Percentiles rank a stretch among this genome's conserved stretches.
These are phyloP conservation scores for Boletus nobilissimus DNA, from an alignment of 1,284 basidiomycete genomes.

Conservation along the genomic window DNA sequence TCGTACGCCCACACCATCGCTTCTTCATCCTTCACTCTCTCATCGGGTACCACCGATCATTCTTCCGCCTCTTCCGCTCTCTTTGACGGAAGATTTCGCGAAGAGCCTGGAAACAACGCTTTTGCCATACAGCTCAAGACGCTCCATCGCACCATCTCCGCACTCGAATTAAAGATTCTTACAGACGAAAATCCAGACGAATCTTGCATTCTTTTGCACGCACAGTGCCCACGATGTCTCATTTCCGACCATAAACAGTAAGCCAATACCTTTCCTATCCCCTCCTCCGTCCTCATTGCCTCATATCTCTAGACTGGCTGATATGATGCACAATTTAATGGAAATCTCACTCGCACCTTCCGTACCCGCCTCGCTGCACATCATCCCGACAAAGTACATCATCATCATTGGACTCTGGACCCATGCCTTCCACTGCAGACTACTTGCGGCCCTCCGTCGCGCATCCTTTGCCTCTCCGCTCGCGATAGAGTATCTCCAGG, in stretches of 20 bases:
- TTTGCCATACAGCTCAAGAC: slow-evolving; percentile 82
- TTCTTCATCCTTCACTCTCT: slow-evolving; percentile 80
- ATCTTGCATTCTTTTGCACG: slow-evolving; percentile 65
- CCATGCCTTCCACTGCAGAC: slow-evolving; percentile 87
- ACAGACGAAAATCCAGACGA: slow-evolving; percentile 61
- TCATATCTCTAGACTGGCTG: slow-evolving; percentile 78
- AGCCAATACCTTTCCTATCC: slow-evolving; percentile 44
- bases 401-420: slow-evolving; percentile 95
- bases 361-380: slow-evolving; percentile 87
- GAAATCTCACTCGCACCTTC: slow-evolving; percentile 87
- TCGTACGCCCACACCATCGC: slow-evolving; percentile 79
- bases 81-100: slow-evolving; percentile 63
- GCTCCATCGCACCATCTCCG: slow-evolving; percentile 80
- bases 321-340: slow-evolving; percentile 89
- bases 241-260: slow-evolving; percentile 76
- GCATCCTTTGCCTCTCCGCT: slow-evolving; percentile 73
- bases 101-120: slow-evolving; percentile 68
- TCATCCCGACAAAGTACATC: slow-evolving; percentile 91
- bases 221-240: slow-evolving; percentile 48
- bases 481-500: slow-evolving; percentile 81
- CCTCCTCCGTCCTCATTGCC: too few species aligned
- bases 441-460: slow-evolving; percentile 89
- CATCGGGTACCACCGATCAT: slow-evolving; percentile 75
- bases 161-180: slow-evolving; percentile 77
- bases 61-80: slow-evolving; percentile 75